phyloP scores from a whole-genome alignment of 495 filamentous ascomycete genomes.

The Aspergillus diversus region DNA sequence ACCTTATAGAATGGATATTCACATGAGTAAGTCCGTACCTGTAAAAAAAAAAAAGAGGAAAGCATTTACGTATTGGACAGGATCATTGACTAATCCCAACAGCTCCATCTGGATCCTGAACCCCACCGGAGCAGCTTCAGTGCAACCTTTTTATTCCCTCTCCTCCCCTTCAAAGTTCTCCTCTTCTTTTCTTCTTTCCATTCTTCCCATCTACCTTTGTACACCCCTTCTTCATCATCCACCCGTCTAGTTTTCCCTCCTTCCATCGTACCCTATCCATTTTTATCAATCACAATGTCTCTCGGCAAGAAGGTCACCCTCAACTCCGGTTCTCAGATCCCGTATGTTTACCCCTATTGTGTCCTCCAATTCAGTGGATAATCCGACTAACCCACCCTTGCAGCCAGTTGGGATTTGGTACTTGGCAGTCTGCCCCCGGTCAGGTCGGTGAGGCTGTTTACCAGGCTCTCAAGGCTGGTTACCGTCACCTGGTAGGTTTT shows the following conservation, averaged over 20 bases:
- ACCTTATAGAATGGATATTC: background rate
- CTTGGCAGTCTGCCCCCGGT: constrained; percentile 58
- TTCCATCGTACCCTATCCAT: constrained; percentile 9
- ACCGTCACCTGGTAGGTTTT: constrained; percentile 54
- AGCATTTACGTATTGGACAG: background rate
- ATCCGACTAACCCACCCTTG: constrained; percentile 6
- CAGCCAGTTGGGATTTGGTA: constrained; percentile 57
- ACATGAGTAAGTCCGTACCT: background rate
- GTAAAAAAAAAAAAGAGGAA: background rate
- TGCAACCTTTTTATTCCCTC: constrained; percentile 14
- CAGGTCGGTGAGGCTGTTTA: constrained; percentile 59
- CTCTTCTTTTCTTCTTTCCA: constrained; percentile 8
- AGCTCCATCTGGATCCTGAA: background rate
- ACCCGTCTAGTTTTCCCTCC: background rate
- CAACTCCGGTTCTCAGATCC: constrained; percentile 48
- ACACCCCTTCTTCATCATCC: constrained; percentile 1
- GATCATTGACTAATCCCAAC: background rate
- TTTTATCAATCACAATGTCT: constrained; percentile 43
- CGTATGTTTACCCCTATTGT: constrained; percentile 34
- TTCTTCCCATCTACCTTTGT: constrained; percentile 1
- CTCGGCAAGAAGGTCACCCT: constrained; percentile 50
- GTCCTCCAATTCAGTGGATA: background rate
- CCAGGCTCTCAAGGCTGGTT: constrained; percentile 56
- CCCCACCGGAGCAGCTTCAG: constrained; percentile 20
- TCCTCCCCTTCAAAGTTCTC: constrained; percentile 5